Percentiles rank a stretch among this genome's conserved stretches.
These are phyloP conservation scores for Fraxinus excelsior DNA, from an alignment of 257 asterid genomes.

Conservation along the genomic window DNA sequence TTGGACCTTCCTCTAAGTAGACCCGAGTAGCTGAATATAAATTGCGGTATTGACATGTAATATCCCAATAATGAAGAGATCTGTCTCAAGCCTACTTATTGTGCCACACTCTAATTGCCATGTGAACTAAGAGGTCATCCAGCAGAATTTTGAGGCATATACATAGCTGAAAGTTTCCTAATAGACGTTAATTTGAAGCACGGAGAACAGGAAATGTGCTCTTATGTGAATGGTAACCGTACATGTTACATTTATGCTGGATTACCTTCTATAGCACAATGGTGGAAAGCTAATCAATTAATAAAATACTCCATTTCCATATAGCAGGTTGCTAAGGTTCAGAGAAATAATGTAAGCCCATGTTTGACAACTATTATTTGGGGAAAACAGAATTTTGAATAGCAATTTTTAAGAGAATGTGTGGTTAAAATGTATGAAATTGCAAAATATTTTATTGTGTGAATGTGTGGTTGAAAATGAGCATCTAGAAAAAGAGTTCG, in stretches of 20 bases:
- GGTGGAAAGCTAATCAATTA: not conserved
- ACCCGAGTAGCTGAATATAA: conserved; percentile 1
- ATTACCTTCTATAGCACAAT: not conserved
- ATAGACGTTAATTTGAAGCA: conserved; percentile 3
- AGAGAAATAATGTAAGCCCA: not conserved
- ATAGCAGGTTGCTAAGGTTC: not conserved
- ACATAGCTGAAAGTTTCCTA: not conserved
- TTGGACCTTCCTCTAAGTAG: not conserved
- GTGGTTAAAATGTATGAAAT: too few species aligned
- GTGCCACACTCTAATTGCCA: not conserved
- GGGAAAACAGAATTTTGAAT: too few species aligned
- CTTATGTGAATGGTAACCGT: not conserved
- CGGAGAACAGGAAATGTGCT: not conserved
- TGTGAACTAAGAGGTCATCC: conserved; percentile 10
- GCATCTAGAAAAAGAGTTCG: too few species aligned
- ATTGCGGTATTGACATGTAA: conserved; percentile 4
- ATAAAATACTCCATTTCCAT: not conserved
- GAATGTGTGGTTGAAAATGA: too few species aligned
- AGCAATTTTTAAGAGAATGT: too few species aligned
- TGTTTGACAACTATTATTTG: too few species aligned
- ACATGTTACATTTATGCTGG: not conserved
- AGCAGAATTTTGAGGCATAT: conserved; percentile 14
- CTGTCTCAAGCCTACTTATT: conserved; percentile 5
- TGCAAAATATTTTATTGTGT: too few species aligned
- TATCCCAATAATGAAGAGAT: conserved; percentile 21